Conservation (phyloP, 345 rosid species). For the Aurinia saxatilis region DNA sequence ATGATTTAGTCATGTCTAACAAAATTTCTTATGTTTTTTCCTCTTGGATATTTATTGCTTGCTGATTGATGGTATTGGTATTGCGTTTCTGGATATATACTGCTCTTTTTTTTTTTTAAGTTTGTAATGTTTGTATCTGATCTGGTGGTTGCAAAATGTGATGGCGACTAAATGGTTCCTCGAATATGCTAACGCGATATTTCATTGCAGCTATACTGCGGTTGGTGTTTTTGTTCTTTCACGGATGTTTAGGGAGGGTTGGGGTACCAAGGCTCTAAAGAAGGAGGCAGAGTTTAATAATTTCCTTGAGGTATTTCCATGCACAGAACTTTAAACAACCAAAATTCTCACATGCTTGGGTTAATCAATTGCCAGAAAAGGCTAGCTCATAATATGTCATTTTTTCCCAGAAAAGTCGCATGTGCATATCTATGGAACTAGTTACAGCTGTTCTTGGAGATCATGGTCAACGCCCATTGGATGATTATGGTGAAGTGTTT, state of each 20-base stretch:
- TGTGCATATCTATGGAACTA: slow-evolving; percentile 95
- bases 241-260: slow-evolving; percentile 72
- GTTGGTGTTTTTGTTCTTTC: slow-evolving; percentile 98
- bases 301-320: slow-evolving; percentile 70
- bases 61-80: too few species aligned
- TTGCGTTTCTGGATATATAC: too few species aligned
- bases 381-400: too few species aligned
- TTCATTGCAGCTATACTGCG: too few species aligned
- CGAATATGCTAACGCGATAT: too few species aligned
- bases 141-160: not conserved
- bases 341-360: too few species aligned
- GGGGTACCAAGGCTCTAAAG: slow-evolving; percentile 69
- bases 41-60: not conserved
- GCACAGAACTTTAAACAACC: too few species aligned
- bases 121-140: not conserved
- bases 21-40: too few species aligned
- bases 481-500: slow-evolving; percentile 62
- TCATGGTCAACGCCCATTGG: slow-evolving; percentile 90
- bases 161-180: too few species aligned
- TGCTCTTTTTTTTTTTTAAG: not conserved
- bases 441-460: slow-evolving; percentile 99
- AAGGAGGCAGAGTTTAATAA: slow-evolving; percentile 74
- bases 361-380: too few species aligned
- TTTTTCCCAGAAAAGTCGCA: slow-evolving; percentile 52
- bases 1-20: not conserved